Evolutionary conservation across 192 early-diverging fungal genomes (phyloP).

Genomic region (Diversispora epigaea): DNA sequence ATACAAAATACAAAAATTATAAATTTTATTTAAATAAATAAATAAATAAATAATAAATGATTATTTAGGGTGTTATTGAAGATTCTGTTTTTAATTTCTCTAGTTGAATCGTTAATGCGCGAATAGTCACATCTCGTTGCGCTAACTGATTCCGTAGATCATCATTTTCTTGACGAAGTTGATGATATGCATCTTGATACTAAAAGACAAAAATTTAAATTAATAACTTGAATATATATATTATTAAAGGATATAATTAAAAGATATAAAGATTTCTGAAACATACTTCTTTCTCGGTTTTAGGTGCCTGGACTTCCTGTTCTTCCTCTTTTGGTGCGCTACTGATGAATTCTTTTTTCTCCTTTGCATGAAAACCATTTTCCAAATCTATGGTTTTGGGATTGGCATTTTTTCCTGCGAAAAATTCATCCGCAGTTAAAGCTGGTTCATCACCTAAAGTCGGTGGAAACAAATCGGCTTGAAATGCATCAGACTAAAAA

Average conservation of each 20-base stretch:
- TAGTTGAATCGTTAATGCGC: constrained; percentile 76
- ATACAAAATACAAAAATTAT: too few relatives aligned
- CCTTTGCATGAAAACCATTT: constrained; percentile 62
- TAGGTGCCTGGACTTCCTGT: constrained; percentile 30
- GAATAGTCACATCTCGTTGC: constrained; percentile 72
- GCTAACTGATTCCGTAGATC: constrained; percentile 74
- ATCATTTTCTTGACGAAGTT: constrained; percentile 77
- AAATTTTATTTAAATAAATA: too few relatives aligned
- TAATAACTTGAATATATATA: background rate
- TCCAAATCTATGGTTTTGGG: constrained; percentile 80
- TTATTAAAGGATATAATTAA: background rate
- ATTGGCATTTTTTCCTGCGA: constrained; percentile 77
- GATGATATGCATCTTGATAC: constrained; percentile 75
- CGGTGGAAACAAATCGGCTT: constrained; percentile 92
- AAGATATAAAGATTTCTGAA: background rate
- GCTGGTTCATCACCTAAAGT: constrained; percentile 76
- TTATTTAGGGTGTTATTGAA: background rate
- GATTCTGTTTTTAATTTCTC: constrained; percentile 46
- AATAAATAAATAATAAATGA: too few relatives aligned
- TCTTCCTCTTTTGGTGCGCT: constrained; percentile 57
- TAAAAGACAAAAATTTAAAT: constrained; percentile 18
- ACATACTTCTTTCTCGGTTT: constrained; percentile 40
- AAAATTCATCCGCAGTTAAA: constrained; percentile 90
- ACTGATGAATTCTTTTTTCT: constrained; percentile 78
- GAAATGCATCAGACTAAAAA: constrained; percentile 89